Evolutionary conservation across 1,284 basidiomycete genomes (phyloP), one percentile per base, ranked within the genome.

Genomic region (Melampsora abietis-canadensis): DNA sequence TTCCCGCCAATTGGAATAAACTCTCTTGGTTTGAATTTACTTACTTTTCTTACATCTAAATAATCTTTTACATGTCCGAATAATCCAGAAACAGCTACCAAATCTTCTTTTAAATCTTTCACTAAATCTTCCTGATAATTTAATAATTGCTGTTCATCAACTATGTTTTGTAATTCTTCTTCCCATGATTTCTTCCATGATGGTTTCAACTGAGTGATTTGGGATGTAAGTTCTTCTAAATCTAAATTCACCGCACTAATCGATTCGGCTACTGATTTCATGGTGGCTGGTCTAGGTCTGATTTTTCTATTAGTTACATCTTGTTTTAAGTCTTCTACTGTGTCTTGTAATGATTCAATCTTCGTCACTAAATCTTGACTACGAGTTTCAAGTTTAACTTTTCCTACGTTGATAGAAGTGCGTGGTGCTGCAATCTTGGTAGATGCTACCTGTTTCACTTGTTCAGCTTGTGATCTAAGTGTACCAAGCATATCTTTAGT

Each of bases 101-200:
- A 88, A 81, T 98, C 95, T 80, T 94, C 94, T 76, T 92, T 85
- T 60, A 97, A 85, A 81, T 98, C 95, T 64, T 85, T 85, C 68
- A 95, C 85, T 80, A 97, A 88, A 82, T 94, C 92, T 82, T 94
- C 91, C 81, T 96, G 92, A 80, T 96, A 91, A 14, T 88, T 89
- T 69, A 98, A 84, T 84, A 96, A 91, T 79, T 94, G 91, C 82
- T 98, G 95, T 83, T 98, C 95, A 82, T 97, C 94, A 61, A 98
- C 91, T 76, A 98, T 94, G 78, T 93, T 92, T 84, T 93, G 91
- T 81, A 98, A 83, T 84, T 98, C 95, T 79, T 91, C 88, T 79
- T 92, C 92, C 95, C 95, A 98, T 30, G 94, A 97, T 85, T 95
- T 93, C 85, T 95, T 93, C 95, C 95, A 98, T 85, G 92, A 92